A percentile compares a stretch with the other conserved stretches of the same genome.
Evolutionary conservation across 2,329 filamentous ascomycete species (phyloP).

Genomic region (Coniochaeta sp.): DNA sequence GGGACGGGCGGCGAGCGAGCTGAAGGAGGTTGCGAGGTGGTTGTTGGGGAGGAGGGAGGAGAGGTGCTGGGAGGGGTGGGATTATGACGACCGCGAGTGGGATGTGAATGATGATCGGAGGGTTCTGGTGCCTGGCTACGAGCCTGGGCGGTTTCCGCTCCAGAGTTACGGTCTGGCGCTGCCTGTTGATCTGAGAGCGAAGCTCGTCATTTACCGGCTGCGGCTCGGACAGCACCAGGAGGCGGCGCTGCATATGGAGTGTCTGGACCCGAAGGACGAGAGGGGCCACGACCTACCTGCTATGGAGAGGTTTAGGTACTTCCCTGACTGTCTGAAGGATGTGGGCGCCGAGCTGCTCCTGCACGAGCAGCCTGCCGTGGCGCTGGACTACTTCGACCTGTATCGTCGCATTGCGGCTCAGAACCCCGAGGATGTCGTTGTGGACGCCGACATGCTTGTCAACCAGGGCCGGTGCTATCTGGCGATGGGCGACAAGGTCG

Average conservation of each 20-base stretch:
- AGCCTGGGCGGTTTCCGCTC: conserved; percentile 40
- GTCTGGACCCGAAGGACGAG: conserved; percentile 58
- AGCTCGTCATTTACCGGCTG: conserved; percentile 77
- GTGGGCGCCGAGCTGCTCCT: conserved; percentile 41
- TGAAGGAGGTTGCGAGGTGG: conserved; percentile 74
- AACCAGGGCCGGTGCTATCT: conserved; percentile 63
- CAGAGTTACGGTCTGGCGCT: conserved; percentile 64
- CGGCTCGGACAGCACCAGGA: conserved; percentile 61
- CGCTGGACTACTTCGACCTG: conserved; percentile 49
- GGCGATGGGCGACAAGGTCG: conserved; percentile 50
- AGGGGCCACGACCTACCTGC: conserved; percentile 27
- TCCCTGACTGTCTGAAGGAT: conserved; percentile 73
- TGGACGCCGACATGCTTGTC: conserved; percentile 42
- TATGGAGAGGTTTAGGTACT: conserved; percentile 44
- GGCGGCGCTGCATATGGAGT: conserved; percentile 62
- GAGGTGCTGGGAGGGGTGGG: conserved; percentile 64
- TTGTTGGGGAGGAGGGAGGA: conserved; percentile 70
- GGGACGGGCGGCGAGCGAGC: conserved; percentile 56
- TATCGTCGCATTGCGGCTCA: conserved; percentile 40
- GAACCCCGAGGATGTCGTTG: conserved; percentile 22
- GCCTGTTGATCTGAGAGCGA: conserved; percentile 75
- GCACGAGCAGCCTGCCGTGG: conserved; percentile 25
- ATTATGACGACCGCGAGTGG: conserved; percentile 81
- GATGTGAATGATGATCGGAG: conserved; percentile 68
- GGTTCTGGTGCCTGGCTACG: conserved; percentile 51